Evolutionary conservation across 768 basidiomycete species (phyloP), one percentile per base, ranked within the genome.

Genomic region (Suillus clintonianus): DNA sequence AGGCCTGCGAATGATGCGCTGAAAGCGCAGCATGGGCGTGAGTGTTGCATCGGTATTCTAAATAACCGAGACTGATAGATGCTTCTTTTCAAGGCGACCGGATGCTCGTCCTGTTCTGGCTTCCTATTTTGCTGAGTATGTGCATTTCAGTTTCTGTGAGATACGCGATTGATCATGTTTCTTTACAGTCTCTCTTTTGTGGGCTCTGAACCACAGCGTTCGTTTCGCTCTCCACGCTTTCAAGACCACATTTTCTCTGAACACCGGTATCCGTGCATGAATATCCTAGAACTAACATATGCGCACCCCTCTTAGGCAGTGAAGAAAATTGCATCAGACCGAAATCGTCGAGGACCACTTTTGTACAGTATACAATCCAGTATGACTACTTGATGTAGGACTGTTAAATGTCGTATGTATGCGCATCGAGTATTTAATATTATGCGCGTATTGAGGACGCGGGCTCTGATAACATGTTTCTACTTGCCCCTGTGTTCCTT

Each of bases 61-160:
- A 36, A 62, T 34, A 19, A 43, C 9, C 14, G 14, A 10, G 62
- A 27, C 32, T 71, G 30, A 63, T 59, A 71, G 34, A 61, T 59
- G 59, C 34, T 63, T 14, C 51, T 69, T 15, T 65, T 63, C 36
- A 69, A 93, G 91, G 89, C 76, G 92, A 95, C 72, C 88, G 87
- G 47, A 95, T 95, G 92, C 84, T 95, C 53, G 70, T 92, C 41
- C 72, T 90, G 47, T 95, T 95, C 80, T 95, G 92, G 92, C 81
- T 95, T 68, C 92, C 92, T 19, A 91, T 94, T 70, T 80, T 95
- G 10, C 75, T 94, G 64, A 76, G 92, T 94, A 69, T 79, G 56
- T 5, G 4, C 39, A 91, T 86, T 11, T 37, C n/a, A 36, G 60
- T 22, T 51, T 19, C 10, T 50, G 6, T 54, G 17, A 51, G 59